These are phyloP conservation scores for Penicillium sp. DNA, from an alignment of 2,329 filamentous ascomycete genomes.

Conservation along the genomic window DNA sequence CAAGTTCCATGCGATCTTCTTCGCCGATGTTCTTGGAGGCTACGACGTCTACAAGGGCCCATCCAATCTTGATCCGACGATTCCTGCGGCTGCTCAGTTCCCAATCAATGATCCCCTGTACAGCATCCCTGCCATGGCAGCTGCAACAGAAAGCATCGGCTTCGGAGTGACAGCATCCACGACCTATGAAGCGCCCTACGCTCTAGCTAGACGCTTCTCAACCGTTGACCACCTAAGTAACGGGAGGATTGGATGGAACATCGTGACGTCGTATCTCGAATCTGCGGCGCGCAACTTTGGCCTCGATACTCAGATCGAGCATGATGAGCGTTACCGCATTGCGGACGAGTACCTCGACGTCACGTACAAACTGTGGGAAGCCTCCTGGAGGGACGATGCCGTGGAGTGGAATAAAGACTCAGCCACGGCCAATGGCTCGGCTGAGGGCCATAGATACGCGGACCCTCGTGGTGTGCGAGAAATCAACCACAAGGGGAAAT, in stretches of 20 bases:
- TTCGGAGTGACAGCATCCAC: slow-evolving; percentile 53
- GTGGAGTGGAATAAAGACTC: slow-evolving; percentile 24
- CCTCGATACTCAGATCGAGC: slow-evolving; percentile 43
- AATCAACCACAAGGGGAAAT: slow-evolving; percentile 39
- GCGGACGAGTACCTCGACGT: slow-evolving; percentile 48
- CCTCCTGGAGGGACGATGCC: slow-evolving; percentile 46
- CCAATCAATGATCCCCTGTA: slow-evolving; percentile 43
- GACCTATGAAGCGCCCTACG: slow-evolving; percentile 53
- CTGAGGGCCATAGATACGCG: slow-evolving; percentile 25
- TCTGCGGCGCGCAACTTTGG: slow-evolving; percentile 48
- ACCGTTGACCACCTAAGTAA: slow-evolving; percentile 51
- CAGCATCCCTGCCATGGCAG: slow-evolving; percentile 45
- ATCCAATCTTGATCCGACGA: slow-evolving; percentile 36
- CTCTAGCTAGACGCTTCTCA: slow-evolving; percentile 51
- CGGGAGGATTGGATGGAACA: slow-evolving; percentile 51
- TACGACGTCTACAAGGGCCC: slow-evolving; percentile 47
- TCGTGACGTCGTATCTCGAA: slow-evolving; percentile 48
- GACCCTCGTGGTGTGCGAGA: slow-evolving; percentile 33
- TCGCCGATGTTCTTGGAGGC: slow-evolving; percentile 47
- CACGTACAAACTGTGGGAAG: slow-evolving; percentile 50
- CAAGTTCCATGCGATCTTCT: slow-evolving; percentile 50
- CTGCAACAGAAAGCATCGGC: slow-evolving; percentile 44
- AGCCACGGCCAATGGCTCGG: slow-evolving; percentile 9
- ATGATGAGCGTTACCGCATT: slow-evolving; percentile 48
- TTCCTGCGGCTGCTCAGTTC: slow-evolving; percentile 41